Conservation (phyloP, 345 rosid genomes). For the Lenwebbia sp. region DNA sequence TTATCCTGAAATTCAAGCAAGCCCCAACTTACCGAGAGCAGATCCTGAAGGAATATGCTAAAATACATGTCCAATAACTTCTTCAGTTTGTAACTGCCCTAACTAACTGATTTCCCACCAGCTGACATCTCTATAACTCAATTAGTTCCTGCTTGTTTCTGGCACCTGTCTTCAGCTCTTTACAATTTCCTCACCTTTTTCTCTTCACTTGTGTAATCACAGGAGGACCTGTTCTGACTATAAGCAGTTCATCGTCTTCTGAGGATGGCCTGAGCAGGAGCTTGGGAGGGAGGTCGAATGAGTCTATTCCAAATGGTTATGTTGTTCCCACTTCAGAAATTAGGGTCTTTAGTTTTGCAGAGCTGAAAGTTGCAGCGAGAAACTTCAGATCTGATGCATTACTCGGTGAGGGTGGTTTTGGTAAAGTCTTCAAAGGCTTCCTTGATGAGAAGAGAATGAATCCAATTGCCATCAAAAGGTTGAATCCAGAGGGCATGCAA, state of each 20-base stretch:
- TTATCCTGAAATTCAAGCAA: not conserved
- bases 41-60: not conserved
- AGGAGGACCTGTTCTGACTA: constrained; percentile 6
- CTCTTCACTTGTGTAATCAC: not conserved
- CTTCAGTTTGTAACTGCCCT: not conserved
- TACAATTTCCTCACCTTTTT: not conserved
- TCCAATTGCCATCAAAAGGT: not conserved
- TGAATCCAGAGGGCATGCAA: not conserved
- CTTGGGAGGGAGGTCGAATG: not conserved
- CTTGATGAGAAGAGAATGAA: not conserved
- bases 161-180: not conserved
- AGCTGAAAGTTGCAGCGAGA: not conserved
- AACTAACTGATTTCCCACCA: not conserved
- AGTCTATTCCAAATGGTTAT: not conserved
- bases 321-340: not conserved
- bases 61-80: not conserved
- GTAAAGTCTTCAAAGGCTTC: constrained; percentile 5
- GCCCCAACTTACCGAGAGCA: not conserved
- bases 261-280: constrained; percentile 4
- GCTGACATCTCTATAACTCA: not conserved
- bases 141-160: not conserved
- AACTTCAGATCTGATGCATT: not conserved
- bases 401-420: constrained; percentile 4
- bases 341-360: not conserved
- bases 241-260: constrained; percentile 8